These are phyloP conservation scores for Crithidia sp. DNA, from an alignment of 208 protist genomes.

Conservation along the genomic window DNA sequence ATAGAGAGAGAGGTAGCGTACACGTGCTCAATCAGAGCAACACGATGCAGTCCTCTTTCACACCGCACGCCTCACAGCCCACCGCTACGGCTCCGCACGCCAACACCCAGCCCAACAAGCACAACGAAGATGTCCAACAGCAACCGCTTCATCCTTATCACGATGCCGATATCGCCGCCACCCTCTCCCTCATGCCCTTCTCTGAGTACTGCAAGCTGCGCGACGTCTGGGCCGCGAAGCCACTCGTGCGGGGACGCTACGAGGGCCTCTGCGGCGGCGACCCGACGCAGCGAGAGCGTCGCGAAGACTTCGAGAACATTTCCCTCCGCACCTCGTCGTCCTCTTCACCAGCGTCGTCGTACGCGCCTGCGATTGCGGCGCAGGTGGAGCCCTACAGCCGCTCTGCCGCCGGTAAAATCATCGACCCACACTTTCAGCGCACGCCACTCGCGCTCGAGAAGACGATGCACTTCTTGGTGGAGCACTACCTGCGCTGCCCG, in stretches of 20 bases:
- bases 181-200: conserved; percentile 58
- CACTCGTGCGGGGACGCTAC: conserved; percentile 52
- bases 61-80: no score
- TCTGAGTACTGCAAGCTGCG: conserved; percentile 46
- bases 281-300: conserved; percentile 40
- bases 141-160: conserved; percentile 19
- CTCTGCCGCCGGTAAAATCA: conserved; percentile 66
- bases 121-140: neutral
- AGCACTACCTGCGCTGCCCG: conserved; percentile 79
- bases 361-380: conserved; percentile 13
- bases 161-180: conserved; percentile 42
- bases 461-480: conserved; percentile 86
- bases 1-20: no score
- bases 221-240: conserved; percentile 31
- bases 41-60: neutral
- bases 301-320: conserved; percentile 53
- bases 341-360: conserved; percentile 3
- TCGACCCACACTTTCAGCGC: conserved; percentile 56
- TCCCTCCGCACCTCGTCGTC: neutral
- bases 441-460: conserved; percentile 79
- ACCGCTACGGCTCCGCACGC: no score
- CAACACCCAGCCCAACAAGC: no score
- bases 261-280: conserved; percentile 65
- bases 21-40: neutral
- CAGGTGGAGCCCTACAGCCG: conserved; percentile 77